Conservation (phyloP, 1,139 yeast species). For the Lodderomyces theae region DNA sequence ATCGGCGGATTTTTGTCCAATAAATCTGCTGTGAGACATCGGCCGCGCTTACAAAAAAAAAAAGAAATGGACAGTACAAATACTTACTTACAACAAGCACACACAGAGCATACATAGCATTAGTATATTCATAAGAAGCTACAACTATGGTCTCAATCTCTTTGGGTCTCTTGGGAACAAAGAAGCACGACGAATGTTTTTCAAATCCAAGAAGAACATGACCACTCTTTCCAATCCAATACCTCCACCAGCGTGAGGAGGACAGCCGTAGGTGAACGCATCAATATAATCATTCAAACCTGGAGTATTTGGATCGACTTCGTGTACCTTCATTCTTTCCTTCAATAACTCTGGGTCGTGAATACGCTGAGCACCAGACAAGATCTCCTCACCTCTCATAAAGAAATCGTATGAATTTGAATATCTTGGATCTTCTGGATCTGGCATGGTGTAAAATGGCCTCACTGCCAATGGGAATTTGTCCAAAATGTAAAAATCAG, state of each 20-base stretch:
- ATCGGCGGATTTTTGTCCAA: not conserved
- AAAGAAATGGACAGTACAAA: too few species aligned
- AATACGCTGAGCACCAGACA: constrained; percentile 98
- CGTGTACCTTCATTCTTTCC: constrained; percentile 81
- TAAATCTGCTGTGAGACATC: too few species aligned
- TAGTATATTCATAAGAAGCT: not conserved
- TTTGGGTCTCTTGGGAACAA: constrained; percentile 98
- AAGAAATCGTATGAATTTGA: constrained; percentile 97
- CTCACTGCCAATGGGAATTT: constrained; percentile 95
- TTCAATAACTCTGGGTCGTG: constrained; percentile 85
- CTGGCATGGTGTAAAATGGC: constrained; percentile 99
- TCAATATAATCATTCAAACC: constrained; percentile 90
- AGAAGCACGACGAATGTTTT: constrained; percentile 96
- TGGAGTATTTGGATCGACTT: constrained; percentile 72
- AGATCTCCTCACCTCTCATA: constrained; percentile 99
- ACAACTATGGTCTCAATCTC: constrained; percentile 79
- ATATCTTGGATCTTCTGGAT: constrained; percentile 83
- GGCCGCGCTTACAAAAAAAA: not conserved
- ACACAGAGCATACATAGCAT: not conserved
- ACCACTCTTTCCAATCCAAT: constrained; percentile 98
- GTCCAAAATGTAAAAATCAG: constrained; percentile 96
- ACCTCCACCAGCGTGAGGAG: constrained; percentile 99
- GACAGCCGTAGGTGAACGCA: constrained; percentile 91
- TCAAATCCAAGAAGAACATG: constrained; percentile 94
- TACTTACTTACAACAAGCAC: not conserved